Conservation (phyloP, 768 basidiomycete genomes). For the Suillus bovinus region DNA sequence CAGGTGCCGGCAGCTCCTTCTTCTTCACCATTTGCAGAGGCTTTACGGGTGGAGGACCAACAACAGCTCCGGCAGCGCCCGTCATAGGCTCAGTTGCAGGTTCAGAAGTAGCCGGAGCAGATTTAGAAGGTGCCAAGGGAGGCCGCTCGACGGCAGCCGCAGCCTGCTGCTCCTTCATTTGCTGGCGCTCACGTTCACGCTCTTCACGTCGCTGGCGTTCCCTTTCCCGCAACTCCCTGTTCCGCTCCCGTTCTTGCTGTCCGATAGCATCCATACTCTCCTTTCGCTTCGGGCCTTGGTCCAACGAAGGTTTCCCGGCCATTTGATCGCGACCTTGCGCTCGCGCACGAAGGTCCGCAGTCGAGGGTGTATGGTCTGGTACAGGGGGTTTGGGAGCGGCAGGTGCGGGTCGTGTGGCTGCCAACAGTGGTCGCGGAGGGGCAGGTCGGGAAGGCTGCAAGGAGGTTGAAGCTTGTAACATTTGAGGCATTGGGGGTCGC, state of each 20-base stretch:
- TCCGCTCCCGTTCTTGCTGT: constrained; percentile 38
- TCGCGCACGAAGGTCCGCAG: constrained; percentile 66
- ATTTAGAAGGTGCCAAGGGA: constrained; percentile 47
- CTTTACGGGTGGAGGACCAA: constrained; percentile 64
- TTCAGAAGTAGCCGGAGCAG: constrained; percentile 40
- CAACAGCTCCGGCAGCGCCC: constrained; percentile 50
- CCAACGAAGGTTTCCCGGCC: constrained; percentile 31
- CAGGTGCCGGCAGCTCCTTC: constrained; percentile 34
- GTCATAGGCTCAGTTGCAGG: constrained; percentile 46
- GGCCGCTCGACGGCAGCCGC: constrained; percentile 39
- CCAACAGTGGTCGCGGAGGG: constrained; percentile 65
- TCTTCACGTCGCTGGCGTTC: constrained; percentile 37
- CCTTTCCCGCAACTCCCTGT: constrained; percentile 38
- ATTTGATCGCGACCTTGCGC: constrained; percentile 50
- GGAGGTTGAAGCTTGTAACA: constrained; percentile 33
- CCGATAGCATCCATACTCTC: constrained; percentile 44
- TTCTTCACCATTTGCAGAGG: constrained; percentile 79
- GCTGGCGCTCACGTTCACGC: constrained; percentile 30
- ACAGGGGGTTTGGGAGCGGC: constrained; percentile 42
- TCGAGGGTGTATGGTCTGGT: constrained; percentile 56
- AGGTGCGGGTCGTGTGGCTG: constrained; percentile 55
- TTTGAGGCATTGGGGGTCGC: constrained; percentile 30
- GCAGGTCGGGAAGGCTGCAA: constrained; percentile 64
- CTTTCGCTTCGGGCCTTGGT: constrained; percentile 44
- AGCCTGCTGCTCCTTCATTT: constrained; percentile 18